Conservation (phyloP, 1,284 basidiomycete species). For the Leccinum discolor region DNA sequence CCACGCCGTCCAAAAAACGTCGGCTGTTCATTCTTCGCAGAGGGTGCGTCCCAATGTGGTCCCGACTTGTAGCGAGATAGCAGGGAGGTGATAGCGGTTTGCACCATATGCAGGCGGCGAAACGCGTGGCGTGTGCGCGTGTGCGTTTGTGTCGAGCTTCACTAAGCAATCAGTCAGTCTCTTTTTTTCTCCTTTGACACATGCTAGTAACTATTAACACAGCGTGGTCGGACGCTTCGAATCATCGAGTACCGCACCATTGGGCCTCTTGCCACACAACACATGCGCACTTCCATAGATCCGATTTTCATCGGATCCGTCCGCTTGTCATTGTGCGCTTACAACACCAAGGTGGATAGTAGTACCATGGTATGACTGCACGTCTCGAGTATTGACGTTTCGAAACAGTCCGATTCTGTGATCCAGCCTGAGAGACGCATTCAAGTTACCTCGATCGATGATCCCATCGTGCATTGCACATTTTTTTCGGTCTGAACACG, state of each 20-base stretch:
- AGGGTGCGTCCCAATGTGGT: background rate
- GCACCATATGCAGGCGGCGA: background rate
- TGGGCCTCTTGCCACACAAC: background rate
- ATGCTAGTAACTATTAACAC: slow-evolving; percentile 3
- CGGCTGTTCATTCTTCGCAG: background rate
- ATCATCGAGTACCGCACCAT: slow-evolving; percentile 2
- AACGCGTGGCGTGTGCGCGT: background rate
- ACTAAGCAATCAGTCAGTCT: background rate
- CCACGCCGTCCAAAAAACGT: background rate
- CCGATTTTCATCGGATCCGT: background rate
- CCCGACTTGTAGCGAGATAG: background rate
- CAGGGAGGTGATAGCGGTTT: slow-evolving; percentile 3
- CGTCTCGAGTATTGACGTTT: background rate
- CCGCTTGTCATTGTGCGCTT: background rate
- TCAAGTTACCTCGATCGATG: slow-evolving; percentile 5
- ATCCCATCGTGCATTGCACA: background rate
- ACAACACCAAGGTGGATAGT: background rate
- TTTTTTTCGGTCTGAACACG: background rate
- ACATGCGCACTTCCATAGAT: background rate
- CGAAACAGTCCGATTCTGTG: background rate
- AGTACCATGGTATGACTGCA: background rate
- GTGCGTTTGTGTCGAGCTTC: slow-evolving; percentile 3
- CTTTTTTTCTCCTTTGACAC: background rate
- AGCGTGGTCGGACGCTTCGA: background rate
- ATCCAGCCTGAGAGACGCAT: background rate